Evolutionary conservation across 2,329 filamentous ascomycete species (phyloP), one percentile per base, ranked within the genome.

Genomic region (Chrysoporthe cubensis): DNA sequence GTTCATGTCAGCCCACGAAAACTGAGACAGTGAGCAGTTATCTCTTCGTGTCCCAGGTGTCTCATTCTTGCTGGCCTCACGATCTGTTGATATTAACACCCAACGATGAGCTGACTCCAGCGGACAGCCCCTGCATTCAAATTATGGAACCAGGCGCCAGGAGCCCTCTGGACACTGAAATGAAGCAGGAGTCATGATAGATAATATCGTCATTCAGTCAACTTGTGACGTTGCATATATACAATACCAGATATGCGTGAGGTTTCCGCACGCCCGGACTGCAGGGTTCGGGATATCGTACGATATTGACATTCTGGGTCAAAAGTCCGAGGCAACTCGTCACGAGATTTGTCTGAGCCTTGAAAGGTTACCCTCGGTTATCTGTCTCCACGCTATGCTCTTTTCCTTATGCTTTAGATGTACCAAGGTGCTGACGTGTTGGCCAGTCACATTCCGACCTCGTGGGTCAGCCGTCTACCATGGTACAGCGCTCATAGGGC

Each of bases 251-350:
- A 7, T 52, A 52, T 32, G 21, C 26, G 13, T 52, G 48, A 13
- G 46, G 18, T 48, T 8, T 13, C 50, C 18, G 6, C 18, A 48
- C 2, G 13, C 26, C 4, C 50, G 14, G 50, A 14, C 13, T 34
- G 21, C 50, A 54, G 50, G 50, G 21, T 32, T 54, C 11, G 50
- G 50, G 50, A 32, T 32, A 54, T 54, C 50, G 50, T 54, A 54
- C 50, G 50, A 54, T 54, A 32, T 54, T 9, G 50, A 54, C 11
- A 16, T 7, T 54, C 32, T 21, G 50, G 50, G 50, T 54, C 5
- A 54, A 32, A 32, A 6, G 21, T 14, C 50, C 50, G 50, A 11
- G 4, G 21, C 21, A 16, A 34, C 26, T 54, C n/a, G 26, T 32
- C 13, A 54, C 50, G 26, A 34, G 21, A 54, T 54, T 14, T 14